Percentiles rank a stretch among this genome's conserved stretches.
These are phyloP conservation scores for Castanopsis chinensis DNA, from an alignment of 306 rosid genomes.

Conservation along the genomic window DNA sequence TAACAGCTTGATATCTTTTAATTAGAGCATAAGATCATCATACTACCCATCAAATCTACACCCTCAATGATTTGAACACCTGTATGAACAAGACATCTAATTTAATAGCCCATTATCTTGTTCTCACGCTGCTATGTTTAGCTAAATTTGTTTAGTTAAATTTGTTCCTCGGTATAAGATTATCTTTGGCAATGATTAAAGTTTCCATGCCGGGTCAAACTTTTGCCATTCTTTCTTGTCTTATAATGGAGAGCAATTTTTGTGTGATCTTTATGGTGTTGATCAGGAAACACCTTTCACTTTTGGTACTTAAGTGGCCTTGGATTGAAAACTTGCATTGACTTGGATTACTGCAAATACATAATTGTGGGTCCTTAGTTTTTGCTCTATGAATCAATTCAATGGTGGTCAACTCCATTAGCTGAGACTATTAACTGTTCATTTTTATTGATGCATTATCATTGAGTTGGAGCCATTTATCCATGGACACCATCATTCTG, in stretches of 20 bases:
- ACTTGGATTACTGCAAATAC: conserved; percentile 40
- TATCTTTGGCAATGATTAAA: conserved; percentile 42
- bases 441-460: conserved; percentile 29
- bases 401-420: conserved; percentile 48
- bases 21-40: conserved; percentile 32
- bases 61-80: conserved; percentile 23
- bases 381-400: conserved; percentile 24
- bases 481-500: conserved; percentile 49
- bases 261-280: conserved; percentile 24
- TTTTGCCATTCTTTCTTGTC: conserved; percentile 17
- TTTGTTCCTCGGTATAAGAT: background rate
- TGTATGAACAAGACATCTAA: background rate
- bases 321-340: conserved; percentile 44
- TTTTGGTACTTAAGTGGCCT: conserved; percentile 28
- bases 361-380: conserved; percentile 30
- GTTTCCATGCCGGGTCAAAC: conserved; percentile 18
- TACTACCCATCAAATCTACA: conserved; percentile 31
- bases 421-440: conserved; percentile 25
- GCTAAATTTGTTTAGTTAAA: background rate
- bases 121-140: background rate
- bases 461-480: conserved; percentile 29
- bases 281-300: conserved; percentile 34
- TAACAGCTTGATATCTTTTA: conserved; percentile 9
- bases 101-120: background rate
- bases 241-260: conserved; percentile 19